phyloP scores from a whole-genome alignment of 2,329 filamentous ascomycete genomes.

The Cryoendolithus antarcticus region DNA sequence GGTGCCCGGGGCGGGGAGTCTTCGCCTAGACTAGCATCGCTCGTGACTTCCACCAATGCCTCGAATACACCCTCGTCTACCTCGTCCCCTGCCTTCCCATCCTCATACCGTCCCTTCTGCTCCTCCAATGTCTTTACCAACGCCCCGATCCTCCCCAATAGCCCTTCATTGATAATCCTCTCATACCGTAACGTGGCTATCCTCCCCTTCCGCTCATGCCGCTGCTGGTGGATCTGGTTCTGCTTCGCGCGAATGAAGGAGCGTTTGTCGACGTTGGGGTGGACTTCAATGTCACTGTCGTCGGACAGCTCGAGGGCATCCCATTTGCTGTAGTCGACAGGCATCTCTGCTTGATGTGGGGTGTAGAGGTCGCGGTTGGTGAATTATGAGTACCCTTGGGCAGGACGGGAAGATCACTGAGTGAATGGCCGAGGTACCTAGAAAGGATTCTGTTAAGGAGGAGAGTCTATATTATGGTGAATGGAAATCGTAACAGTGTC shows the following conservation, averaged over 20 bases:
- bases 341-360: slow-evolving; percentile 46
- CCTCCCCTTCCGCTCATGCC: slow-evolving; percentile 70
- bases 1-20: slow-evolving; percentile 69
- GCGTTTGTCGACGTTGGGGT: slow-evolving; percentile 96
- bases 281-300: slow-evolving; percentile 95
- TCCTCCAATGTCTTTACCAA: slow-evolving; percentile 64
- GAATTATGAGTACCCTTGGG: too few relatives aligned
- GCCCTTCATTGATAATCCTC: slow-evolving; percentile 80
- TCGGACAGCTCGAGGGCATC: slow-evolving; percentile 93
- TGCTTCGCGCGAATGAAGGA: slow-evolving; percentile 99
- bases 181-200: slow-evolving; percentile 91
- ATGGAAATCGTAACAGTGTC: too few relatives aligned
- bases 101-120: slow-evolving; percentile 51
- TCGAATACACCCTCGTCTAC: slow-evolving; percentile 80
- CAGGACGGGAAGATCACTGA: too few relatives aligned
- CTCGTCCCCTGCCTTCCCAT: slow-evolving; percentile 44
- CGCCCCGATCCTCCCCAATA: slow-evolving; percentile 69
- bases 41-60: slow-evolving; percentile 61
- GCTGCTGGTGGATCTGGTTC: slow-evolving; percentile 87
- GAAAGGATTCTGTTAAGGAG: too few relatives aligned
- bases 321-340: slow-evolving; percentile 64
- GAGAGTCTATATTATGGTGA: too few relatives aligned
- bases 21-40: slow-evolving; percentile 54
- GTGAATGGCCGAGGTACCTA: too few relatives aligned
- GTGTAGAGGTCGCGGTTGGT: too few relatives aligned